phyloP scores from a whole-genome alignment of 192 early-diverging fungal species.

The Umbelopsis ramanniana region DNA sequence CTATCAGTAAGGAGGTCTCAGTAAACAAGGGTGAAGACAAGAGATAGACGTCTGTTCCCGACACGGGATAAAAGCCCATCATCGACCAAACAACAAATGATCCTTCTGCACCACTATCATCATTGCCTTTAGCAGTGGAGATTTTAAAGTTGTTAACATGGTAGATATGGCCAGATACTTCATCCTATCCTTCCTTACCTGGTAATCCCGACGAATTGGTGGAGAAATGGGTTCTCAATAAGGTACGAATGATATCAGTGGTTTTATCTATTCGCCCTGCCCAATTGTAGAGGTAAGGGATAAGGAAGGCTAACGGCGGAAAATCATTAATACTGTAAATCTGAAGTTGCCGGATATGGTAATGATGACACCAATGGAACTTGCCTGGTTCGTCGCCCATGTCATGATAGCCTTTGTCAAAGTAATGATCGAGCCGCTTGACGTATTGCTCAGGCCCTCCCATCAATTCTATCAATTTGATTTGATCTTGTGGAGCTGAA shows the following conservation, averaged over 20 bases:
- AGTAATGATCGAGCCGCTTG: constrained; percentile 36
- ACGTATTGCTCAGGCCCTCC: constrained; percentile 38
- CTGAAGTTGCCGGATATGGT: not conserved
- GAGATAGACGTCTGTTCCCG: constrained; percentile 38
- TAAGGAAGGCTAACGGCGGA: constrained; percentile 25
- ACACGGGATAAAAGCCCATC: constrained; percentile 38
- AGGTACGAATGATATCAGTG: constrained; percentile 17
- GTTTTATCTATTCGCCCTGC: constrained; percentile 30
- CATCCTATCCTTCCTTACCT: constrained; percentile 11
- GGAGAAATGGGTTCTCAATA: constrained; percentile 11
- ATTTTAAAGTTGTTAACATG: not conserved
- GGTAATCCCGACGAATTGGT: constrained; percentile 19
- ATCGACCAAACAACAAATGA: constrained; percentile 31
- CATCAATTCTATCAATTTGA: constrained; percentile 24
- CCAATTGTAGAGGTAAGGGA: constrained; percentile 42
- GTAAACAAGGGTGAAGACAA: constrained; percentile 27
- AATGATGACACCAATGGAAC: not conserved
- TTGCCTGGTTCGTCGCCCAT: constrained; percentile 38
- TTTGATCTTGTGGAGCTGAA: constrained; percentile 40
- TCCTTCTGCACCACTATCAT: constrained; percentile 34
- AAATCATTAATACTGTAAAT: not conserved
- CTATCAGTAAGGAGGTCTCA: constrained; percentile 5
- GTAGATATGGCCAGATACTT: no score
- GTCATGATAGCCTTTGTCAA: constrained; percentile 32
- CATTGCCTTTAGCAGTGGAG: constrained; percentile 26